Base-by-base conservation (phyloP, 768 basidiomycete genomes). In the Phylloporus sp. region DNA sequence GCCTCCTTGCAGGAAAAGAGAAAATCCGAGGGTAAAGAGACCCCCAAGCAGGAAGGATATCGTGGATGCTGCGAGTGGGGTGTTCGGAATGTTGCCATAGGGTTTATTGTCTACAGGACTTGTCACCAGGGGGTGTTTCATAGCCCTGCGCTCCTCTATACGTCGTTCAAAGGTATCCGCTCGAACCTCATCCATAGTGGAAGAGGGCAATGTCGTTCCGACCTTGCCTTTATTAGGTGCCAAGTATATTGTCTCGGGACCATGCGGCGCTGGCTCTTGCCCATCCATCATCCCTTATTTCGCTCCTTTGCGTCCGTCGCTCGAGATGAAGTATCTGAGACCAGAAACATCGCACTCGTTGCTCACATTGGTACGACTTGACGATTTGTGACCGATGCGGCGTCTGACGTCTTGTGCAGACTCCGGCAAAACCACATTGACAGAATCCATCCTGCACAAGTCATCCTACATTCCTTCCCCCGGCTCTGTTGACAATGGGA, bases 21-120 rank as follows among this genome's bases (percentile, higher is more conserved):
- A 65, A 22, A 73, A 39, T 0, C 88, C 90, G 24, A 85, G 60
- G 13, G 79, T 68, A 67, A 89, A 92, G 16, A 80, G 39, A 15
- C 70, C 70, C n/a, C 95, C 95, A 6, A 99, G 80, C n/a, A 86
- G 56, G 67, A 95, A 94, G 1, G 94, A 85, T 59, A 97, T 84
- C 27, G 80, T 75, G 1, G 90, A 81, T 1, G 80, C 85, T 5
- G 81, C 80, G 36, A 95, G 76, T 1, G 90, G 92, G 13, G 95
- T 95, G 64, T 97, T 95, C n/a, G 92, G 92, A 46, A 93, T 83
- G 56, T 70, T 75, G 58, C 84, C 85, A 38, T 73, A 72, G 3
- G 53, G 58, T 50, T 58, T 64, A 41, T 66, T 59, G 29, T 67
- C 64, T 8, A 66, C 58, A 4, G 88, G 86, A 12, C 74, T 71